These are phyloP conservation scores for Tetrapisispora nanseiensis DNA, from an alignment of 805 yeast genomes.

Conservation along the genomic window DNA sequence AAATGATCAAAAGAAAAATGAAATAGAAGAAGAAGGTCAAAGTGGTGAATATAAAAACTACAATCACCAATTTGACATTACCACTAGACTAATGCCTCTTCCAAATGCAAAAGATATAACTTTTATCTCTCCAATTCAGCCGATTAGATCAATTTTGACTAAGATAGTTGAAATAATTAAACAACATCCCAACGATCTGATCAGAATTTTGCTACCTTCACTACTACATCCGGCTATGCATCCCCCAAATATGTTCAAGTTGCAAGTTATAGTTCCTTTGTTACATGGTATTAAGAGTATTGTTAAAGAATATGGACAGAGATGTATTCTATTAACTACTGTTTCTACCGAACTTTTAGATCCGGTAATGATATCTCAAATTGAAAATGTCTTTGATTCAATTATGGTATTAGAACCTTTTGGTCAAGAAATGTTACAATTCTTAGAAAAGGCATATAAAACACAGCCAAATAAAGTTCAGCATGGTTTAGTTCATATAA, in stretches of 20 bases:
- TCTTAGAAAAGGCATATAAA: slow-evolving; percentile 59
- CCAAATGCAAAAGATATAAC: slow-evolving; percentile 55
- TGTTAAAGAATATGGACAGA: slow-evolving; percentile 36
- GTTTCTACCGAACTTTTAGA: slow-evolving; percentile 58
- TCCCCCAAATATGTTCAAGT: slow-evolving; percentile 38
- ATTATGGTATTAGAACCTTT: slow-evolving; percentile 74
- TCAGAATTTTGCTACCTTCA: slow-evolving; percentile 67
- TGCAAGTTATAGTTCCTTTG: slow-evolving; percentile 47
- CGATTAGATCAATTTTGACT: slow-evolving; percentile 23
- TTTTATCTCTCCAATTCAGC: slow-evolving; percentile 36
- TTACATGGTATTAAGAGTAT: slow-evolving; percentile 49
- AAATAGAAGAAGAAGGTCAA: slow-evolving; percentile 11
- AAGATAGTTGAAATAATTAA: slow-evolving; percentile 39
- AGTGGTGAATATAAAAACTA: slow-evolving; percentile 40
- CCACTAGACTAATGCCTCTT: slow-evolving; percentile 57
- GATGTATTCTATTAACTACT: slow-evolving; percentile 44
- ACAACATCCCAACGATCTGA: slow-evolving; percentile 36
- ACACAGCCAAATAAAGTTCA: slow-evolving; percentile 56
- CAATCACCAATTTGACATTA: slow-evolving; percentile 64
- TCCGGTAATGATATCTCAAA: slow-evolving; percentile 36
- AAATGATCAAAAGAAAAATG: slow-evolving; percentile 25
- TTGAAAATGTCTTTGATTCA: slow-evolving; percentile 56
- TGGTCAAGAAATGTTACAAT: slow-evolving; percentile 56
- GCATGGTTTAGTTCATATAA: slow-evolving; percentile 76
- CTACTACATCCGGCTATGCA: slow-evolving; percentile 72